Percentiles rank a stretch among this genome's conserved stretches.
Conservation (phyloP, 2,329 filamentous ascomycete genomes). For the Aspergillus carbonarius region DNA sequence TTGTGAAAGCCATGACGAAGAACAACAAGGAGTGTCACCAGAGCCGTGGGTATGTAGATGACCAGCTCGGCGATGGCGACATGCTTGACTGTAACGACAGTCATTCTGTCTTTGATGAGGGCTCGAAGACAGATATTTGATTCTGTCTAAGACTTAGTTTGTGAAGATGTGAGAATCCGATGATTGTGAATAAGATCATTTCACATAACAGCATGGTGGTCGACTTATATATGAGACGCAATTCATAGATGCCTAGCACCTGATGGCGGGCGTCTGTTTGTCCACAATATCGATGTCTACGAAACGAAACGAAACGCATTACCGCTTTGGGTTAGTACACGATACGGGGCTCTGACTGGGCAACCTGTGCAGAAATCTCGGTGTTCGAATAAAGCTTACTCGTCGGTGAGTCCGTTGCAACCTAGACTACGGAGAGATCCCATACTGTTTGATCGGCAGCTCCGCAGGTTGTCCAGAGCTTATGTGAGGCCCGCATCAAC, state of each 20-base stretch:
- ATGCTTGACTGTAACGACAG: neutral
- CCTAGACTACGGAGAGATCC: too few species aligned
- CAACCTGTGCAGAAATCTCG: too few species aligned
- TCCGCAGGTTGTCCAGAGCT: too few species aligned
- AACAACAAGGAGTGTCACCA: neutral
- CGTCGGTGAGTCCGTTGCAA: too few species aligned
- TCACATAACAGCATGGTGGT: neutral
- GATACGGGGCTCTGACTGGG: too few species aligned
- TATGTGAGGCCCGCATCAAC: too few species aligned
- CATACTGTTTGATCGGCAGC: too few species aligned
- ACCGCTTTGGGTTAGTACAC: neutral
- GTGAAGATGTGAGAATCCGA: too few species aligned
- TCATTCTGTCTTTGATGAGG: neutral
- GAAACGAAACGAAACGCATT: neutral
- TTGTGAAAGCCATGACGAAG: slow-evolving; percentile 3
- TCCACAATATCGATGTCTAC: neutral
- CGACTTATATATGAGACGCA: neutral
- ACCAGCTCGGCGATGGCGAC: slow-evolving; percentile 5
- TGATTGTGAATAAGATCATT: neutral
- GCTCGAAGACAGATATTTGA: neutral
- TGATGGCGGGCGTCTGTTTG: neutral
- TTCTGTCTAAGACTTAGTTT: neutral
- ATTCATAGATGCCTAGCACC: neutral
- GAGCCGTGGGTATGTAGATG: neutral
- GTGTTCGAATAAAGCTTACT: too few species aligned